Evolutionary conservation across 768 basidiomycete species (phyloP).

Genomic region (Panus rudis): DNA sequence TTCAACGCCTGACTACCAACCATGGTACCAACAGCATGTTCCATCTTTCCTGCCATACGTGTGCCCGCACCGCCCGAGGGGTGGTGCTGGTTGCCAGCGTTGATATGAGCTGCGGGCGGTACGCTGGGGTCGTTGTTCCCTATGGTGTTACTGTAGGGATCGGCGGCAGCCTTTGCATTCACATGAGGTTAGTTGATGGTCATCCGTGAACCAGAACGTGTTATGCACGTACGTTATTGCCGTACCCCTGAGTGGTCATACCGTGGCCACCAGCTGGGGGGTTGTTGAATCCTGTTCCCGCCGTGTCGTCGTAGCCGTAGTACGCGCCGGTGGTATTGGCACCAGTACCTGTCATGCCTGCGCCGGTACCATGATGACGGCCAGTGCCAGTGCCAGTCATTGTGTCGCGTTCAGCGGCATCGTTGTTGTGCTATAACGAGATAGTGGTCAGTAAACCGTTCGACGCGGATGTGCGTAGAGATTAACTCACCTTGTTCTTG

Average conservation of each 20-base stretch:
- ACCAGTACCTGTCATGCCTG: too few relatives aligned
- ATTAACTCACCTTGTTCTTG: too few relatives aligned
- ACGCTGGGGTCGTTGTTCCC: constrained; percentile 14
- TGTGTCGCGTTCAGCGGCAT: not conserved
- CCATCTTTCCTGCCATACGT: constrained; percentile 39
- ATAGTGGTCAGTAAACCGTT: not conserved
- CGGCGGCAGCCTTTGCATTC: not conserved
- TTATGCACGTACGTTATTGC: not conserved
- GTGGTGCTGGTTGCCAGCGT: constrained; percentile 8
- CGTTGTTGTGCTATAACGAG: constrained; percentile 2
- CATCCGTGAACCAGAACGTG: not conserved
- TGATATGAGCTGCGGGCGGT: constrained; percentile 15
- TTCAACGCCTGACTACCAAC: constrained; percentile 42
- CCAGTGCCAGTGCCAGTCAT: not conserved
- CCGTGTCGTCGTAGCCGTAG: constrained; percentile 4
- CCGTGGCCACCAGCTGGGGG: not conserved
- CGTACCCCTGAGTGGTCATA: not conserved
- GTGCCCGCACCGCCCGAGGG: constrained; percentile 24
- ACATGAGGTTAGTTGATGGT: not conserved
- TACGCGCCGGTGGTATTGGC: constrained; percentile 5
- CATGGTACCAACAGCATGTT: constrained; percentile 37
- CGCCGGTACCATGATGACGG: not conserved
- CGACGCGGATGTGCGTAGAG: too few relatives aligned
- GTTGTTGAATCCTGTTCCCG: constrained; percentile 1
- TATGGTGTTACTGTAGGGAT: constrained; percentile 10